Conservation (phyloP, 2,329 filamentous ascomycete species). For the Ophiocordyceps camponoti-rufipedis region DNA sequence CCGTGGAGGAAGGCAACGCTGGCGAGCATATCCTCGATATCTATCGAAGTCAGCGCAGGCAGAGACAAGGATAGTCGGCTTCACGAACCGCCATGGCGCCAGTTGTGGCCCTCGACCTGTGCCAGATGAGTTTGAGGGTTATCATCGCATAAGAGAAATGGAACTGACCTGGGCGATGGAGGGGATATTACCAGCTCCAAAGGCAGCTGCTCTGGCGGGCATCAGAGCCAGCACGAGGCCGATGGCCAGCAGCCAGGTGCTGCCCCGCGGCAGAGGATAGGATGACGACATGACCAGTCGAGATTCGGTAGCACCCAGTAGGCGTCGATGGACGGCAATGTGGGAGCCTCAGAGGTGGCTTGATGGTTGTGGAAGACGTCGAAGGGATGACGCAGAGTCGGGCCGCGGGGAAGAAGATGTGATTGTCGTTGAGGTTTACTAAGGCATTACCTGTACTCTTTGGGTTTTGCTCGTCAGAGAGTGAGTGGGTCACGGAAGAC, state of each 20-base stretch:
- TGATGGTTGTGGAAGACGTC: no score
- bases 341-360: no score
- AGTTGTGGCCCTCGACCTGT: conserved; percentile 63
- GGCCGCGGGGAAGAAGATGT: no score
- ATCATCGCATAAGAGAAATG: not conserved
- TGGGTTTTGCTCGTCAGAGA: no score
- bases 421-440: no score
- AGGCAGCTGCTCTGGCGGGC: conserved; percentile 48
- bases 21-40: conserved; percentile 82
- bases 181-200: conserved; percentile 80
- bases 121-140: not conserved
- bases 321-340: no score
- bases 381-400: no score
- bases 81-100: conserved; percentile 8
- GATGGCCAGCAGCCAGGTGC: conserved; percentile 33
- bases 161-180: conserved; percentile 40
- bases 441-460: no score
- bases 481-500: no score
- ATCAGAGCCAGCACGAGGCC: conserved; percentile 48
- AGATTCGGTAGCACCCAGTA: not conserved
- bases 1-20: conserved; percentile 41
- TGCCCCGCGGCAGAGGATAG: conserved; percentile 12
- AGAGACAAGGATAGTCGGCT: conserved; percentile 15
- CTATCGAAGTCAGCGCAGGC: conserved; percentile 18
- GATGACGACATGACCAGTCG: conserved; percentile 25